These are phyloP conservation scores for Dipteronia dyeriana DNA, from an alignment of 345 rosid species.

Conservation along the genomic window DNA sequence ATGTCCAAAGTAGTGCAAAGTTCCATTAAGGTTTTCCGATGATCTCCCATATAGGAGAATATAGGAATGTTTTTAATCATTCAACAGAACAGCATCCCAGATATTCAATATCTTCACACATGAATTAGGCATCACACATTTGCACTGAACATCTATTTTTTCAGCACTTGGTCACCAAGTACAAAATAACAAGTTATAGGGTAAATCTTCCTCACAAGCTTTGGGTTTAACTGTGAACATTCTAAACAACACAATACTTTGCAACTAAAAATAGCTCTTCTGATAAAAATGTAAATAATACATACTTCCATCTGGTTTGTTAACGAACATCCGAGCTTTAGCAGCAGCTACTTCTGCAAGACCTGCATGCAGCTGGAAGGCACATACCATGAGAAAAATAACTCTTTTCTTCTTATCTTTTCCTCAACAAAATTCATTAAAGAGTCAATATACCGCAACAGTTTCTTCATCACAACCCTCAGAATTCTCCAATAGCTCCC, in stretches of 20 bases:
- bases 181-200: background rate
- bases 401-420: slow-evolving; percentile 6
- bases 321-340: slow-evolving; percentile 90
- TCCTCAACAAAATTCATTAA: slow-evolving; percentile 18
- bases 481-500: slow-evolving; percentile 63
- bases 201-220: background rate
- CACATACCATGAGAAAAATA: slow-evolving; percentile 26
- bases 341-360: slow-evolving; percentile 97
- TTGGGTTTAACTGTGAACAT: background rate
- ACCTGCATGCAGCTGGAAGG: slow-evolving; percentile 83
- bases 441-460: slow-evolving; percentile 58
- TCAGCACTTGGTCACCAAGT: background rate
- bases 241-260: background rate
- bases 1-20: background rate
- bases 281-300: slow-evolving; percentile 1
- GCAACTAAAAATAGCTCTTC: background rate
- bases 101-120: background rate
- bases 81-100: background rate
- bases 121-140: slow-evolving; percentile 1
- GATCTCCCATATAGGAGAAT: background rate
- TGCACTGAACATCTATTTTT: background rate
- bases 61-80: background rate
- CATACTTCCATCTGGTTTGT: slow-evolving; percentile 97
- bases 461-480: slow-evolving; percentile 69
- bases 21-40: background rate